Conservation (phyloP, 2,329 filamentous ascomycete genomes). For the Colletotrichum paranaense region DNA sequence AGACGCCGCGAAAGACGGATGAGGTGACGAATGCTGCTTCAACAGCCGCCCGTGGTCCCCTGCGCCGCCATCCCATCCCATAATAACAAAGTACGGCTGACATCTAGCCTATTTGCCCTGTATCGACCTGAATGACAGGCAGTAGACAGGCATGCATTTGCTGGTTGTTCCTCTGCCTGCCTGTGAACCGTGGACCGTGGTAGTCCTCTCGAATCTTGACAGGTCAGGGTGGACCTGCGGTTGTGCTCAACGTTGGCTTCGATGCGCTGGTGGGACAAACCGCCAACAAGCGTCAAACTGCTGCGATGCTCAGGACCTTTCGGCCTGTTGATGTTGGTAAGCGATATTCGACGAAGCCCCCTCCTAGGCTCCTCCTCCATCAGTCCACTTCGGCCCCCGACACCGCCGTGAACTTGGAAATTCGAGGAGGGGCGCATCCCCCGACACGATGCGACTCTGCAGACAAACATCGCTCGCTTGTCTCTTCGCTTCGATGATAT, state of each 20-base stretch:
- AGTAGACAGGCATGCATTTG: not conserved
- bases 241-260: not conserved
- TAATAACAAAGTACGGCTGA: not conserved
- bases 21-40: constrained; percentile 22
- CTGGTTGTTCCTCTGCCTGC: not conserved
- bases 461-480: not conserved
- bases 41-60: not conserved
- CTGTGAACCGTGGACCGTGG: not conserved
- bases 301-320: not conserved
- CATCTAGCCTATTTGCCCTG: not conserved
- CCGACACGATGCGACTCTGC: constrained; percentile 18
- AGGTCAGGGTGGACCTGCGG: not conserved
- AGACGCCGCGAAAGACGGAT: not conserved
- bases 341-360: constrained; percentile 27
- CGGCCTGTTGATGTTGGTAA: not conserved
- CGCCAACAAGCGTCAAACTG: not conserved
- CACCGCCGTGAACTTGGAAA: constrained; percentile 10
- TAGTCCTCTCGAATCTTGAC: not conserved
- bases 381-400: constrained; percentile 1
- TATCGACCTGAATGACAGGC: not conserved
- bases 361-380: not conserved
- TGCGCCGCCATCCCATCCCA: constrained; percentile 18
- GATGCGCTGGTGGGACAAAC: not conserved
- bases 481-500: not conserved
- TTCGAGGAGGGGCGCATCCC: constrained; percentile 21